A percentile compares a stretch with the other conserved stretches of the same genome.
Conservation (phyloP, 306 rosid species). For the Quillaja saponaria region DNA sequence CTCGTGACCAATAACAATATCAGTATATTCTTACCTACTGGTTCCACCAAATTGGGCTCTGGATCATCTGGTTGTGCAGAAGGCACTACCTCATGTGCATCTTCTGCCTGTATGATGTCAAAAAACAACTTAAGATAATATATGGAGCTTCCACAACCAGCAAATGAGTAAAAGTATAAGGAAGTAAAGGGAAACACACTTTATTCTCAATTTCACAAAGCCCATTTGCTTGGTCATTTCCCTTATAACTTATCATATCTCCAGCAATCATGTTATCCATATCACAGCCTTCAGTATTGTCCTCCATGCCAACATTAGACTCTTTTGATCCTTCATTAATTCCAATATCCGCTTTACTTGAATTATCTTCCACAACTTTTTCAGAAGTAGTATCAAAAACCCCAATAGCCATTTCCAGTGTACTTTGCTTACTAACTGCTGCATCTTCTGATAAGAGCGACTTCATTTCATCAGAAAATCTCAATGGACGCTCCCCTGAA, state of each 20-base stretch:
- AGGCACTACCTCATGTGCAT: constrained; percentile 40
- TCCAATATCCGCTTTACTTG: constrained; percentile 30
- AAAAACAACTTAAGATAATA: constrained; percentile 18
- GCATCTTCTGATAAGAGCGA: constrained; percentile 27
- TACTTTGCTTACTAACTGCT: constrained; percentile 28
- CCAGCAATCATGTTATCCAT: no score
- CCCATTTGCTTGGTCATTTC: constrained; percentile 36
- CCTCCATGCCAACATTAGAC: constrained; percentile 36
- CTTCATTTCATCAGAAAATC: constrained; percentile 27
- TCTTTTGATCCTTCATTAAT: constrained; percentile 34
- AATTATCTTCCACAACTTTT: constrained; percentile 21
- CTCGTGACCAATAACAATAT: constrained; percentile 14
- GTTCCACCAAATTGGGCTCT: constrained; percentile 31
- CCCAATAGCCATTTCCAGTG: constrained; percentile 28
- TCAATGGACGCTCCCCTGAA: constrained; percentile 27
- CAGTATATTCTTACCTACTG: constrained; percentile 45
- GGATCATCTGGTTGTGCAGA: constrained; percentile 27
- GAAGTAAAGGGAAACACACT: constrained; percentile 30
- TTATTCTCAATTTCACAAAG: constrained; percentile 27
- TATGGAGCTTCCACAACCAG: constrained; percentile 26
- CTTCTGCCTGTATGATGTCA: constrained; percentile 48
- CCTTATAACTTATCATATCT: not conserved
- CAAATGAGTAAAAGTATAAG: constrained; percentile 4
- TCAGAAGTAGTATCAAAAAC: constrained; percentile 22
- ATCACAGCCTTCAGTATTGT: constrained; percentile 32